Conservation (phyloP, 768 basidiomycete genomes). For the Cystoderma amianthinum region DNA sequence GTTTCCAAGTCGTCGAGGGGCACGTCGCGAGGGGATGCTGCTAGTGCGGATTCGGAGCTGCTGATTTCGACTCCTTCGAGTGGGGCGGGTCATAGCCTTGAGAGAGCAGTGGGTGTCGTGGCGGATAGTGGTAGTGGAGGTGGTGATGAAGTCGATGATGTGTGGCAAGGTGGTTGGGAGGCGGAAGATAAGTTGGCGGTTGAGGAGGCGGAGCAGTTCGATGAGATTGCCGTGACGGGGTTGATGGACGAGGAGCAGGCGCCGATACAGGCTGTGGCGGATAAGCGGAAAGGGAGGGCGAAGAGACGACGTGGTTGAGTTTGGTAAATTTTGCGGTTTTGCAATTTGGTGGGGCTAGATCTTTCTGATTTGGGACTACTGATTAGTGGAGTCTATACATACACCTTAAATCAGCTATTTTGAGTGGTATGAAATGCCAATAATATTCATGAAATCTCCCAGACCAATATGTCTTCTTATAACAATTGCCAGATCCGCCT, state of each 20-base stretch:
- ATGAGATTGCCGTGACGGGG: slow-evolving; percentile 36
- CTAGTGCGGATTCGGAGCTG: slow-evolving; percentile 17
- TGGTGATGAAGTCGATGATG: slow-evolving; percentile 19
- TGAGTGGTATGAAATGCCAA: too few relatives aligned
- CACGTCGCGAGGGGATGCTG: slow-evolving; percentile 17
- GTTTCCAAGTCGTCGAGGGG: slow-evolving; percentile 5
- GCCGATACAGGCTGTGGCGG: not conserved
- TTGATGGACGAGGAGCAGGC: slow-evolving; percentile 32
- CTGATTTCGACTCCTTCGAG: slow-evolving; percentile 30
- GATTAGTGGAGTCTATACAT: too few relatives aligned
- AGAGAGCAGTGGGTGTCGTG: too few relatives aligned
- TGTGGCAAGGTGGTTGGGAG: slow-evolving; percentile 41
- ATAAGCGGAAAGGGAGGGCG: not conserved
- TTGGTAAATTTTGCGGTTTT: not conserved
- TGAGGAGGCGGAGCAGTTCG: slow-evolving; percentile 46
- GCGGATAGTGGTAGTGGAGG: too few relatives aligned
- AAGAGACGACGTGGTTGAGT: not conserved
- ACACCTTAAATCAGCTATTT: too few relatives aligned
- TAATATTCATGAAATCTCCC: too few relatives aligned
- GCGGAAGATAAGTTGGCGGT: slow-evolving; percentile 34
- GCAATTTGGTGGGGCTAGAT: too few relatives aligned
- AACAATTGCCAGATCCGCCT: too few relatives aligned
- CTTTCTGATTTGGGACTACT: too few relatives aligned
- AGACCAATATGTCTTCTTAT: too few relatives aligned
- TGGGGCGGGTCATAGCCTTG: too few relatives aligned